Conservation (phyloP, 2,329 filamentous ascomycete genomes). For the Zasmidium citrigriseum region DNA sequence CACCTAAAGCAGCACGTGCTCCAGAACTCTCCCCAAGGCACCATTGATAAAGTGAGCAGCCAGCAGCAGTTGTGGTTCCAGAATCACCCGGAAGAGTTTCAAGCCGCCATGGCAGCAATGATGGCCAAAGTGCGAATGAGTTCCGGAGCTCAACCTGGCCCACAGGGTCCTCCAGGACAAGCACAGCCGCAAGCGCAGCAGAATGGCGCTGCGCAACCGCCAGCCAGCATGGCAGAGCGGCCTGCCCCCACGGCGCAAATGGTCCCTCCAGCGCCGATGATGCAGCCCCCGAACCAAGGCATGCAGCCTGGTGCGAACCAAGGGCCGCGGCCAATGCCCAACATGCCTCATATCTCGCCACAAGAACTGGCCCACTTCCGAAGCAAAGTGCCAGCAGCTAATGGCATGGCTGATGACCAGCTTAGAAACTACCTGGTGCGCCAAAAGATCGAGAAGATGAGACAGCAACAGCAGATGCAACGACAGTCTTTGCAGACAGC, state of each 20-base stretch:
- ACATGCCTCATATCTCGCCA: slow-evolving; percentile 21
- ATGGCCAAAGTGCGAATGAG: slow-evolving; percentile 39
- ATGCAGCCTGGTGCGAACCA: slow-evolving; percentile 2
- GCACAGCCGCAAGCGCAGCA: slow-evolving; percentile 10
- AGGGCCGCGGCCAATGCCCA: slow-evolving; percentile 3
- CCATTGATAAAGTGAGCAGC: slow-evolving; percentile 41
- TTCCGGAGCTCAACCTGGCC: slow-evolving; percentile 42
- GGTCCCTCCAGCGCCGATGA: slow-evolving; percentile 29
- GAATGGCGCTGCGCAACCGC: slow-evolving; percentile 13
- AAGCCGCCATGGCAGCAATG: slow-evolving; percentile 27
- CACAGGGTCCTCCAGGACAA: slow-evolving; percentile 25
- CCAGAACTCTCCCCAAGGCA: slow-evolving; percentile 47
- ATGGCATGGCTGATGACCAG: slow-evolving; percentile 45
- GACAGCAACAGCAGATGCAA: slow-evolving; percentile 37
- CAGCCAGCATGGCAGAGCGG: slow-evolving; percentile 20
- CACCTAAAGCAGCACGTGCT: slow-evolving; percentile 57
- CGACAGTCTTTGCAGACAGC: slow-evolving; percentile 34
- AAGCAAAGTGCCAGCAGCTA: slow-evolving; percentile 33
- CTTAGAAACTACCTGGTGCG: slow-evolving; percentile 37
- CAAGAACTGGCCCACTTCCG: slow-evolving; percentile 45
- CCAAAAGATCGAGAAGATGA: slow-evolving; percentile 19
- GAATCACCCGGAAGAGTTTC: slow-evolving; percentile 24
- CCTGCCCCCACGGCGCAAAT: slow-evolving; percentile 44
- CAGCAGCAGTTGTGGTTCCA: slow-evolving; percentile 29
- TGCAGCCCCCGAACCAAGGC: slow-evolving; percentile 16